Conservation (phyloP, 2,329 filamentous ascomycete species). For the Colletotrichum eremochloae region DNA sequence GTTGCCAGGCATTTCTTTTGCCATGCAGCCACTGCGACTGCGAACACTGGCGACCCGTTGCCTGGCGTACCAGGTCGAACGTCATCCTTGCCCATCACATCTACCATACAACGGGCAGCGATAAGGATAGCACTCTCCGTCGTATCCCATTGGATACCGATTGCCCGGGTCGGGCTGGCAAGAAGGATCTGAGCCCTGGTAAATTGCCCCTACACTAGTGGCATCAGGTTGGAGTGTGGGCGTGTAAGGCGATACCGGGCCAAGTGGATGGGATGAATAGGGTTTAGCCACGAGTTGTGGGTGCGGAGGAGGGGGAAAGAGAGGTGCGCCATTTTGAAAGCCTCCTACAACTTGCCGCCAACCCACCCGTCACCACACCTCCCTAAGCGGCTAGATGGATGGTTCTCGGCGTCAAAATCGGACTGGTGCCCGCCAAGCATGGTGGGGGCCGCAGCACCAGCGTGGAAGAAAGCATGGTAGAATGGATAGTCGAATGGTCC, state of each 20-base stretch:
- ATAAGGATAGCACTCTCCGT: neutral
- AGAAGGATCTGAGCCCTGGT: slow-evolving; percentile 23
- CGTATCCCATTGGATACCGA: slow-evolving; percentile 24
- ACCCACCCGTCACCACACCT: neutral
- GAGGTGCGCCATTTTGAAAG: neutral
- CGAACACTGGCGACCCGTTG: slow-evolving; percentile 9
- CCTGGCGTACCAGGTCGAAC: slow-evolving; percentile 6
- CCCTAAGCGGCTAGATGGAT: neutral
- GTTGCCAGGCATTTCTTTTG: slow-evolving; percentile 28
- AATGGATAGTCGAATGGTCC: neutral
- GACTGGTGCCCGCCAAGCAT: neutral
- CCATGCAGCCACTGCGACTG: slow-evolving; percentile 24
- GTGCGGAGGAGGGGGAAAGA: too few species aligned
- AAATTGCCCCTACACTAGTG: slow-evolving; percentile 1
- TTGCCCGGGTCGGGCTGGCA: slow-evolving; percentile 11
- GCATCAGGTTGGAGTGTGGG: neutral
- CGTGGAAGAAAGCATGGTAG: neutral
- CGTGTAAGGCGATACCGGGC: neutral
- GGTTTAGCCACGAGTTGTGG: neutral
- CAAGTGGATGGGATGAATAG: slow-evolving; percentile 8
- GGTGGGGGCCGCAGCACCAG: neutral
- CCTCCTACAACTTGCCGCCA: neutral
- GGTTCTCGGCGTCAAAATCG: neutral
- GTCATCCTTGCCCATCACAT: slow-evolving; percentile 11
- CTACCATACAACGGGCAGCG: slow-evolving; percentile 19